A percentile compares a stretch with the other conserved stretches of the same genome.
Evolutionary conservation across 1,139 yeast species (phyloP).

Genomic region (Hyphopichia buzzinii): DNA sequence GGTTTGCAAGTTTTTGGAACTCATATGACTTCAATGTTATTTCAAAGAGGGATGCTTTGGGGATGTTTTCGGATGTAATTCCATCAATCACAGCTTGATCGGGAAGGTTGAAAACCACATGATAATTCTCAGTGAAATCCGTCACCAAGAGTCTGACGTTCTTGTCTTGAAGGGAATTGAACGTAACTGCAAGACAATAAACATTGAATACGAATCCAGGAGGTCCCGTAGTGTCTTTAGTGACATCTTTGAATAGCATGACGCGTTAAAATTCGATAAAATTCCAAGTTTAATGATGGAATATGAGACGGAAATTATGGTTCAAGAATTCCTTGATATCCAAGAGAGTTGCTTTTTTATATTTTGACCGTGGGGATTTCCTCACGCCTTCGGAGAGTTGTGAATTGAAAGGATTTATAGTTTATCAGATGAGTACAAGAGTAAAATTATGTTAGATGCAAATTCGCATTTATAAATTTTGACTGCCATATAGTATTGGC

Average conservation of each 20-base stretch:
- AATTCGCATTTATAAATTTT: too few species aligned
- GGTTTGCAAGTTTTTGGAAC: not conserved
- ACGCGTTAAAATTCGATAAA: too few species aligned
- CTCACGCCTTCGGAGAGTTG: too few species aligned
- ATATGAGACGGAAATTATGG: too few species aligned
- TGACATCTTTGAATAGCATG: not conserved
- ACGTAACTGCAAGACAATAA: not conserved
- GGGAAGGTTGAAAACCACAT: not conserved
- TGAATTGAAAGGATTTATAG: too few species aligned
- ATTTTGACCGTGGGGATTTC: too few species aligned
- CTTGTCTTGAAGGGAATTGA: not conserved
- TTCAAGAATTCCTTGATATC: too few species aligned
- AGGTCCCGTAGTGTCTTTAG: not conserved
- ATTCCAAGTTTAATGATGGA: too few species aligned
- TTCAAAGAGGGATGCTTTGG: not conserved
- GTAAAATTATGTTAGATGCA: too few species aligned
- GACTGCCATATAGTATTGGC: too few species aligned
- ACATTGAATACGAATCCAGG: not conserved
- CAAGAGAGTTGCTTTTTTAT: too few species aligned
- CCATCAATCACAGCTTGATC: not conserved
- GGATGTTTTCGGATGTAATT: not conserved
- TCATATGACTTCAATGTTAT: not conserved
- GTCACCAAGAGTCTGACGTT: conserved; percentile 1
- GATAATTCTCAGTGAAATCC: conserved; percentile 1
- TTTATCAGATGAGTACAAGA: too few species aligned